Conservation (phyloP, 2,329 filamentous ascomycete species). For the Neopestalotiopsis sp. region DNA sequence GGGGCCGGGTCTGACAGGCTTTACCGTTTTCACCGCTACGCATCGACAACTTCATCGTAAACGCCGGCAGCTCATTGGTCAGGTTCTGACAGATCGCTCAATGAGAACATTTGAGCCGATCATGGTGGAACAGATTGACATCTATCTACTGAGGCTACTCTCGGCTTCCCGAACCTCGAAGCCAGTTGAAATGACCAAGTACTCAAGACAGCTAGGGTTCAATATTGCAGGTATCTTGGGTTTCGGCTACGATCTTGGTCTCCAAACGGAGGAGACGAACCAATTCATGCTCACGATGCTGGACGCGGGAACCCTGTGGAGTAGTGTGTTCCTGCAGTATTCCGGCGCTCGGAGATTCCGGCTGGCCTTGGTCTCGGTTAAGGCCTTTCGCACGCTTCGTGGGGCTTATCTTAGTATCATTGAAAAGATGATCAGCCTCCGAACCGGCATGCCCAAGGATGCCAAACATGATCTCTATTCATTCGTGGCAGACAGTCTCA, state of each 20-base stretch:
- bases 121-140: slow-evolving; percentile 24
- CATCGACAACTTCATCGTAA: slow-evolving; percentile 24
- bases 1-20: slow-evolving; percentile 19
- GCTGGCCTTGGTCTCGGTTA: slow-evolving; percentile 2
- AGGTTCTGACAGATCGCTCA: slow-evolving; percentile 22
- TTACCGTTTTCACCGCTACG: slow-evolving; percentile 17
- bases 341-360: background rate
- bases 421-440: slow-evolving; percentile 19
- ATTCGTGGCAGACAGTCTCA: background rate
- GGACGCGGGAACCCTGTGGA: slow-evolving; percentile 18
- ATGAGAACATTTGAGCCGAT: slow-evolving; percentile 27
- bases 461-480: slow-evolving; percentile 24
- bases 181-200: slow-evolving; percentile 23
- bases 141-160: slow-evolving; percentile 19
- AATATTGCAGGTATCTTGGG: slow-evolving; percentile 24
- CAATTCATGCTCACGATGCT: slow-evolving; percentile 23
- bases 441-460: background rate
- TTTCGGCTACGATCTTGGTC: slow-evolving; percentile 24
- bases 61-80: slow-evolving; percentile 24
- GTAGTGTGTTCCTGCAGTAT: slow-evolving; percentile 23
- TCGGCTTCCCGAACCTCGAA: background rate
- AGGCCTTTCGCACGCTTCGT: slow-evolving; percentile 15
- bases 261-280: slow-evolving; percentile 24
- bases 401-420: slow-evolving; percentile 9
- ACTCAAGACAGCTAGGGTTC: slow-evolving; percentile 22